Evolutionary conservation across 176 grass and related monocot species (phyloP).

Genomic region (Calamus simplicifolius): DNA sequence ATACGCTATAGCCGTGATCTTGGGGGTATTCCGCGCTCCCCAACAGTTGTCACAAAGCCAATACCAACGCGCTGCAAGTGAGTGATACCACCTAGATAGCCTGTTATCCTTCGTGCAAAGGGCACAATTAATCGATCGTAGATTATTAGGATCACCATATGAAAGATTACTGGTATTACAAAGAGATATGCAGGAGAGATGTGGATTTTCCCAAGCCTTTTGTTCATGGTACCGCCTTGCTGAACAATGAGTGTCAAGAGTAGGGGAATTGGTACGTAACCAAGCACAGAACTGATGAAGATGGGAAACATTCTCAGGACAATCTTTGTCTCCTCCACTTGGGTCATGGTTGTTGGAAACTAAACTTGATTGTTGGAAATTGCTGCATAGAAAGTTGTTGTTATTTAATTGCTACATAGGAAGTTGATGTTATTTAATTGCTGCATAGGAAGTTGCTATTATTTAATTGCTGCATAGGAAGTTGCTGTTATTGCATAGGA

Average conservation of each 20-base stretch:
- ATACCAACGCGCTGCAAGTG: slow-evolving; percentile 35
- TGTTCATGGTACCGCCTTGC: slow-evolving; percentile 53
- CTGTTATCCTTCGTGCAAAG: slow-evolving; percentile 24
- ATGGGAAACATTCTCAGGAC: slow-evolving; percentile 40
- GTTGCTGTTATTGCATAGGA: too few species aligned
- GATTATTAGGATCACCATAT: slow-evolving; percentile 37
- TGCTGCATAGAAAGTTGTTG: too few species aligned
- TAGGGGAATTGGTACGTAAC: slow-evolving; percentile 38
- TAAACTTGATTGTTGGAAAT: too few species aligned
- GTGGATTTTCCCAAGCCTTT: slow-evolving; percentile 10
- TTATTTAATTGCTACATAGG: too few species aligned
- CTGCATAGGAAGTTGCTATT: too few species aligned
- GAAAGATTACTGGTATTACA: slow-evolving; percentile 49
- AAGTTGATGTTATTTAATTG: too few species aligned
- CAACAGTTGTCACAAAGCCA: slow-evolving; percentile 39
- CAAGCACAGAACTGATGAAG: slow-evolving; percentile 37
- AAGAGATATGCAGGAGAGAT: slow-evolving; percentile 55
- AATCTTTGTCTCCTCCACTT: slow-evolving; percentile 51
- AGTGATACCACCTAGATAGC: slow-evolving; percentile 15
- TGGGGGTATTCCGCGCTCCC: too few species aligned
- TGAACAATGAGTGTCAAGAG: slow-evolving; percentile 55
- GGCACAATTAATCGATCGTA: slow-evolving; percentile 27
- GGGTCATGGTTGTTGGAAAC: too few species aligned
- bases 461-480: too few species aligned
- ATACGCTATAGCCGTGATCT: too few species aligned